Evolutionary conservation across 305 asterid genomes (phyloP), one percentile per base, ranked within the genome.

Genomic region (Nicotiana rustica): DNA sequence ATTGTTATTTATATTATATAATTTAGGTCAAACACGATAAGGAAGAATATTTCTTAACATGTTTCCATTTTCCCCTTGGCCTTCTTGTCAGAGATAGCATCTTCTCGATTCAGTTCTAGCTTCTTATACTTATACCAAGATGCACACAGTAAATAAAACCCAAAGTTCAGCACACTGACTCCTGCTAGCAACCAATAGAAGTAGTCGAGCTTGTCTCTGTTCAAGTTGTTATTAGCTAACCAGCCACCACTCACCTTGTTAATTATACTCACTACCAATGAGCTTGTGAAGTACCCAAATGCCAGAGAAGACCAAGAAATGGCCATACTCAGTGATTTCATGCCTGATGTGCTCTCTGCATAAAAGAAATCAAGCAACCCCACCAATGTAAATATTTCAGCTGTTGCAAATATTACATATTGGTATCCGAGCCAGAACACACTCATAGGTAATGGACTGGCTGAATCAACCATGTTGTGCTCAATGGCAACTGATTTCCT

Each of bases 341-440:
- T 90, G 49, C 93, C 91, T 0, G 81, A 67, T 6, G 95, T 91
- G 84, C 92, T 93, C 91, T 92, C 96, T 1, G 89, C 90, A 8
- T 93, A 91, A 85, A 92, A 92, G 87, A 93, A 93, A 29, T 92
- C 93, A 59, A 90, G 78, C 82, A 93, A 52, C 77, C 96, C 95
- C 64, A 89, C 91, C 76, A 92, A 44, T 10, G 96, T 92, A 44
- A 93, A 91, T 88, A 89, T 89, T 60, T 92, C 93, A 0, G 97
- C 49, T 41, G 49, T 70, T 17, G 93, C 91, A 33, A 92, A 93
- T 77, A 89, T 88, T 7, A 88, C 85, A 21, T 85, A 90, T 15
- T 90, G 93, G 49, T 85, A 86, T 2, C 89, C 93, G 17, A 92
- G 82, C 93, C 94, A 93, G 89, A 93, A 91, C 75, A 92, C 88